Conservation (phyloP, 2,329 filamentous ascomycete genomes). For the Leptographium galeiforme region DNA sequence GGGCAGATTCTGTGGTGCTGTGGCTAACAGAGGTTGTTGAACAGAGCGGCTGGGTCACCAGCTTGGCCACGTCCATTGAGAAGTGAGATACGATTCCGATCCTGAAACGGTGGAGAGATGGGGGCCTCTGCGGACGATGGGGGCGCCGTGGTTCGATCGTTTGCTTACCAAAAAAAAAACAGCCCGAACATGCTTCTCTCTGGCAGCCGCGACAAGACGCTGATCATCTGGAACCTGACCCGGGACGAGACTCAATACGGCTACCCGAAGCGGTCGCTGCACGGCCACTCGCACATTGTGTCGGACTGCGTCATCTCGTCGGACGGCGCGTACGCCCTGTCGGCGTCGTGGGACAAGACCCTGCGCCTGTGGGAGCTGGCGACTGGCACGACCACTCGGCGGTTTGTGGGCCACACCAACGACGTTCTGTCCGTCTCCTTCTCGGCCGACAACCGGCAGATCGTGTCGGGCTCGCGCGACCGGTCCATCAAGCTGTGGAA, state of each 20-base stretch:
- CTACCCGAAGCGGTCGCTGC: slow-evolving; percentile 96
- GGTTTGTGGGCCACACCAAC: slow-evolving; percentile 98
- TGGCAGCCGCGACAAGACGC: slow-evolving; percentile 90
- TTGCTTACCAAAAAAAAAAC: slow-evolving; percentile 4
- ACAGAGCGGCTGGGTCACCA: slow-evolving; percentile 95
- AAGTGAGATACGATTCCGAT: slow-evolving; percentile 50
- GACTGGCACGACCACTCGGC: slow-evolving; percentile 90
- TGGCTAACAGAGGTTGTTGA: slow-evolving; percentile 9
- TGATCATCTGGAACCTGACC: slow-evolving; percentile 99
- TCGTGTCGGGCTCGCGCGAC: slow-evolving; percentile 97
- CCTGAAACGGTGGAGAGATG: not conserved
- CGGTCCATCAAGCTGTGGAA: slow-evolving; percentile 99
- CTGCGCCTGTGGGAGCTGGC: slow-evolving; percentile 98
- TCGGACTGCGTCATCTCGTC: slow-evolving; percentile 99
- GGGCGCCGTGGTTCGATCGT: not conserved
- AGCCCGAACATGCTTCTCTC: slow-evolving; percentile 99
- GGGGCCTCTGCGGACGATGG: not conserved
- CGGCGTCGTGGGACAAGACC: slow-evolving; percentile 99
- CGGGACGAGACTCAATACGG: slow-evolving; percentile 97
- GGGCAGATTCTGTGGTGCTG: not conserved
- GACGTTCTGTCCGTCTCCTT: slow-evolving; percentile 99
- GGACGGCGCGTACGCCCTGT: slow-evolving; percentile 97
- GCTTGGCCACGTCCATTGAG: slow-evolving; percentile 95
- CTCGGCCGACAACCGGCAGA: slow-evolving; percentile 99
- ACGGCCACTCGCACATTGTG: slow-evolving; percentile 99